Base-by-base conservation (phyloP, 305 asterid genomes). In the Fraxinus ornus region DNA sequence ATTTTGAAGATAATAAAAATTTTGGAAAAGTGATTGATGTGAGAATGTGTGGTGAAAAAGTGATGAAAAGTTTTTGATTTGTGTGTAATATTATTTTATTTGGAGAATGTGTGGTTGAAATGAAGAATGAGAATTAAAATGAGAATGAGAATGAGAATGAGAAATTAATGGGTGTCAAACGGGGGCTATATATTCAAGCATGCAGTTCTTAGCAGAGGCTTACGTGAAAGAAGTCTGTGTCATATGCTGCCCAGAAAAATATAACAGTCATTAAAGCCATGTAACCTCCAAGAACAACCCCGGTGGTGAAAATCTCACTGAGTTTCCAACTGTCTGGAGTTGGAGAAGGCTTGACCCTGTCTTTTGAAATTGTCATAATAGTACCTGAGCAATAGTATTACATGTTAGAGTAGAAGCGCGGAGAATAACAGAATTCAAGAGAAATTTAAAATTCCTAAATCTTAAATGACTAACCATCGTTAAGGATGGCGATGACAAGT, bases 401-500 rank as follows among this genome's bases (percentile, higher is more conserved):
- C 49, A 17, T 80, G 35, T 84, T 74, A 86, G 89, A 72, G 30
- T n/a, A 66, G 74, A 66, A 26, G 36, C 1, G 7, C 4, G 3
- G 17, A 2, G 33, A 64, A 22, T 22, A 68, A 66, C 12, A 44
- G 21, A 17, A 13, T 33, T 39, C 35, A 66, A 21, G 19, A 71
- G 37, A 52, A 1, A 37, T 55, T 13, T 37, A 39, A 3, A 22
- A 70, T 19, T 37, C 30, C 66, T 10, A n/a, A 71, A 78, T 26
- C 37, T 17, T 32, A 83, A 76, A 79, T 26, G 21, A 79, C 87
- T 86, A 39, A 92, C 97, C 97, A 13, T 92, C 94, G 55, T 92
- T 92, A 72, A 92, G 92, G 44, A 91, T 91, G 60, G 97, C 97
- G 47, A 92, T 92, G 81, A 92, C 92, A 72, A 92, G 93, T 60